phyloP scores from a whole-genome alignment of 768 basidiomycete species.

The Psilocybe cyanescens region DNA sequence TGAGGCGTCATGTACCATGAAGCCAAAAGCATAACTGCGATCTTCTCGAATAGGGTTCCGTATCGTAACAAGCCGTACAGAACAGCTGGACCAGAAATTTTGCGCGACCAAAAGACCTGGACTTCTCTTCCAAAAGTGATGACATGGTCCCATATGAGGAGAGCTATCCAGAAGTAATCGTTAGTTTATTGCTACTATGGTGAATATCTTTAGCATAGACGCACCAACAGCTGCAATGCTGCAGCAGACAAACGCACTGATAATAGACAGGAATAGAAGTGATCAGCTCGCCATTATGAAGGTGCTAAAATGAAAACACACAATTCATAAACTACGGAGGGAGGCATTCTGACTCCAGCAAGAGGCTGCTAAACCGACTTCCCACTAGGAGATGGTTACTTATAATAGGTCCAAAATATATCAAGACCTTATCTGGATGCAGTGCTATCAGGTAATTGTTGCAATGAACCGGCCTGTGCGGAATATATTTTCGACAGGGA shows the following conservation, averaged over 20 bases:
- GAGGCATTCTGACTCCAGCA: constrained; percentile 6
- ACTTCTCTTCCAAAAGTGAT: constrained; percentile 31
- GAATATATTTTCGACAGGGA: background rate
- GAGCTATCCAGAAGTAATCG: constrained; percentile 20
- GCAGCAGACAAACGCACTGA: constrained; percentile 34
- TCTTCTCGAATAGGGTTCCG: constrained; percentile 34
- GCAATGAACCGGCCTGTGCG: background rate
- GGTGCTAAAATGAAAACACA: constrained; percentile 1
- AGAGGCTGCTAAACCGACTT: background rate
- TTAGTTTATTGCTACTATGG: background rate
- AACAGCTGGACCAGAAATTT: constrained; percentile 29
- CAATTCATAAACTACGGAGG: constrained; percentile 16
- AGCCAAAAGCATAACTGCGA: constrained; percentile 31
- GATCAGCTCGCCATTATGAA: background rate
- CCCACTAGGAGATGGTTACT: background rate
- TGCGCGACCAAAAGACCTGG: constrained; percentile 30
- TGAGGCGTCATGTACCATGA: constrained; percentile 35
- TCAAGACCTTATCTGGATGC: background rate
- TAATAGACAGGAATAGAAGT: background rate
- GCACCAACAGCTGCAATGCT: constrained; percentile 34
- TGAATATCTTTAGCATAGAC: background rate
- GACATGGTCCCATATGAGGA: constrained; percentile 34
- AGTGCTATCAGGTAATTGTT: background rate
- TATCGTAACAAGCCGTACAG: constrained; percentile 32
- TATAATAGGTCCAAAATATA: background rate